These are phyloP conservation scores for Leucaena leucocephala DNA, from an alignment of 306 rosid species.

Conservation along the genomic window DNA sequence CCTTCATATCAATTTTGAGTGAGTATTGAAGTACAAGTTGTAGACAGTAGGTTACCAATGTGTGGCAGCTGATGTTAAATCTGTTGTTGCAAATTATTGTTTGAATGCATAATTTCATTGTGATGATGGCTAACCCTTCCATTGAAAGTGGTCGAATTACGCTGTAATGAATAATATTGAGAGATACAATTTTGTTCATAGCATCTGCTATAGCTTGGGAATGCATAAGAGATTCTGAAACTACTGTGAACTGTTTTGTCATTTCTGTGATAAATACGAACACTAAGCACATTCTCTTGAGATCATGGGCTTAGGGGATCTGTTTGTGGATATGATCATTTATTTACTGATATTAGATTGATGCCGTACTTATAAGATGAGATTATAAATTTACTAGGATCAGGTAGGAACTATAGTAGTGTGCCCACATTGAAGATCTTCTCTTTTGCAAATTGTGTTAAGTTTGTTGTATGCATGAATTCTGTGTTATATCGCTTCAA, in stretches of 20 bases:
- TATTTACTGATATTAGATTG: neutral
- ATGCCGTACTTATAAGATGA: neutral
- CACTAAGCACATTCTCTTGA: neutral
- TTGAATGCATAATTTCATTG: neutral
- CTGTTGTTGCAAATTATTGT: constrained; percentile 9
- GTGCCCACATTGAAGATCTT: neutral
- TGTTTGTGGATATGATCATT: neutral
- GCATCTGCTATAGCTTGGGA: neutral
- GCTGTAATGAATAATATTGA: constrained; percentile 3
- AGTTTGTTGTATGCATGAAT: neutral
- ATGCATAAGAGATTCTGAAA: neutral
- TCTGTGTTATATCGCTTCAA: neutral
- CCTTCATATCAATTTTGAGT: constrained; percentile 37
- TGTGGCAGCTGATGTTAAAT: neutral
- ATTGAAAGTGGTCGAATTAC: neutral
- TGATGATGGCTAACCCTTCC: constrained; percentile 21
- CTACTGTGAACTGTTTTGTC: neutral
- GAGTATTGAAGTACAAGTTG: constrained; percentile 13
- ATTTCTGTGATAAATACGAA: neutral
- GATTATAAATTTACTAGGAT: neutral
- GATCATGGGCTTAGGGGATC: neutral
- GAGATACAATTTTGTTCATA: neutral
- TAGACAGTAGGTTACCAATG: constrained; percentile 10
- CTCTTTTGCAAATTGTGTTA: neutral
- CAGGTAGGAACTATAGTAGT: neutral